Conservation (phyloP, 176 grass and related monocot species). For the Pontederia crassipes region DNA sequence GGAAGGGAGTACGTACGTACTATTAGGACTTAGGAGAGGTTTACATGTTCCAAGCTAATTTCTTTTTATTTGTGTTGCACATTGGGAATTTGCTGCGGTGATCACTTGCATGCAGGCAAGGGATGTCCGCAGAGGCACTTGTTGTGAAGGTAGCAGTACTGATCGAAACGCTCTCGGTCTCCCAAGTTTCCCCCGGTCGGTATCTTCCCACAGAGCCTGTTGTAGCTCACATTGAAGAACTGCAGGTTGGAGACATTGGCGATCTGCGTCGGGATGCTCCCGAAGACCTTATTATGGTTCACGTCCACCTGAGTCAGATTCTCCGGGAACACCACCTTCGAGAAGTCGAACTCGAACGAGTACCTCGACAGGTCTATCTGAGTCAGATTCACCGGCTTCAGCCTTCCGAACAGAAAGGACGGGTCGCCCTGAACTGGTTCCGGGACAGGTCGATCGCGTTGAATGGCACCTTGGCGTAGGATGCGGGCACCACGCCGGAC, state of each 20-base stretch:
- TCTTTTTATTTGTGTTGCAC: too few species aligned
- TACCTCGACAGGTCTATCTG: slow-evolving; percentile 60
- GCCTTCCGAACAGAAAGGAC: slow-evolving; percentile 10
- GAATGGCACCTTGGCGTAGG: slow-evolving; percentile 21
- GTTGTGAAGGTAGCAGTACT: slow-evolving; percentile 32
- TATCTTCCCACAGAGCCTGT: slow-evolving; percentile 45
- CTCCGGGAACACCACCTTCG: slow-evolving; percentile 27
- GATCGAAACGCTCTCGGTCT: slow-evolving; percentile 6
- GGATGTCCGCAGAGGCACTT: slow-evolving; percentile 46
- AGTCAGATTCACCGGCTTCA: slow-evolving; percentile 18
- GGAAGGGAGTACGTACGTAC: too few species aligned
- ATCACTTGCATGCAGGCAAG: slow-evolving; percentile 24
- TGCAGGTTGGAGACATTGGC: slow-evolving; percentile 1
- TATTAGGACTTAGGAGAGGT: too few species aligned
- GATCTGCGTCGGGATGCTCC: slow-evolving; percentile 44
- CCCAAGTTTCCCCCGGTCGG: slow-evolving; percentile 24
- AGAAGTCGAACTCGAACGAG: slow-evolving; percentile 40
- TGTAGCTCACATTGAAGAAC: slow-evolving; percentile 68
- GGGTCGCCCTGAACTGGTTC: slow-evolving; percentile 45
- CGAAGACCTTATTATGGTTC: slow-evolving; percentile 54
- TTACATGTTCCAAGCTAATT: too few species aligned
- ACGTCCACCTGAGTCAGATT: slow-evolving; percentile 25
- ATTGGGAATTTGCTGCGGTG: too few species aligned
- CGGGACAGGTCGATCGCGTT: slow-evolving; percentile 45
- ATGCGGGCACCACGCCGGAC: slow-evolving; percentile 35